Conservation (phyloP, 345 rosid species). For the Gossypium sturtianum region DNA sequence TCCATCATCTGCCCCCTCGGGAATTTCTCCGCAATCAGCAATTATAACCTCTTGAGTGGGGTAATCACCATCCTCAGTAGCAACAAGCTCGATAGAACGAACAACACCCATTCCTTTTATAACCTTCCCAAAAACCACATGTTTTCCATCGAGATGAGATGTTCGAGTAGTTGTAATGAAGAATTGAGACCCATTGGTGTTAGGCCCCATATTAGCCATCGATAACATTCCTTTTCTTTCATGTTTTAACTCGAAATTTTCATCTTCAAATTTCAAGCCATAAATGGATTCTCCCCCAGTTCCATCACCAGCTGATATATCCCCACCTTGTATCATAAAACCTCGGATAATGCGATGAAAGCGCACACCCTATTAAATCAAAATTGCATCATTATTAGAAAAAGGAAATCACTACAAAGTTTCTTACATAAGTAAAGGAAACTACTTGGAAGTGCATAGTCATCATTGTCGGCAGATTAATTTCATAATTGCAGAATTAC, state of each 20-base stretch:
- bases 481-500: not conserved
- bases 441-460: not conserved
- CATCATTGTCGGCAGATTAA: not conserved
- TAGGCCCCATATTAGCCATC: constrained; percentile 80
- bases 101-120: constrained; percentile 90
- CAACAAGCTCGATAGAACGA: constrained; percentile 71
- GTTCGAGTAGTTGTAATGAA: constrained; percentile 83
- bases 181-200: constrained; percentile 95
- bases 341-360: constrained; percentile 83
- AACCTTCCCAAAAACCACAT: constrained; percentile 88
- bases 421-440: not conserved
- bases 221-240: constrained; percentile 97
- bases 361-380: constrained; percentile 56
- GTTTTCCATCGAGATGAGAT: constrained; percentile 83
- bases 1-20: constrained; percentile 74
- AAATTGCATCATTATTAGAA: not conserved
- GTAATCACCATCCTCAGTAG: constrained; percentile 39
- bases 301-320: constrained; percentile 84
- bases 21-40: constrained; percentile 73
- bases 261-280: constrained; percentile 86
- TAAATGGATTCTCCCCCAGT: constrained; percentile 93
- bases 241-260: constrained; percentile 77
- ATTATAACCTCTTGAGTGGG: constrained; percentile 58
- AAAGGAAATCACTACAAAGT: not conserved
- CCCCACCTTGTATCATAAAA: constrained; percentile 94